phyloP scores from a whole-genome alignment of 2,329 filamentous ascomycete species.

The Tetracladium maxilliforme region DNA sequence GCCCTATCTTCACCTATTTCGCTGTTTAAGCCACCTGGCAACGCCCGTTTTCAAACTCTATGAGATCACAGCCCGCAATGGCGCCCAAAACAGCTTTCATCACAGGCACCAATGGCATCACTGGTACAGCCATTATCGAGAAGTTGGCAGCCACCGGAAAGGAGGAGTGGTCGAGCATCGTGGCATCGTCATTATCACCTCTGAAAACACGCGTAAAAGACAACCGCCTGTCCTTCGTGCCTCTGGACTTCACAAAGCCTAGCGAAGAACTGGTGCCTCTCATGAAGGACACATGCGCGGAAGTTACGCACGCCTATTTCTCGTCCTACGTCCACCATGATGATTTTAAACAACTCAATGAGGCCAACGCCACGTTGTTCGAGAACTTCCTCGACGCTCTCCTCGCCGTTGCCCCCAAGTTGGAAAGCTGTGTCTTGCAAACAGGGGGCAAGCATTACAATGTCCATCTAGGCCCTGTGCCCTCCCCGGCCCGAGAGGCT shows the following conservation, averaged over 20 bases:
- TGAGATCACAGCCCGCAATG: no score
- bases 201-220: conserved; percentile 10
- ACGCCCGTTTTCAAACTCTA: no score
- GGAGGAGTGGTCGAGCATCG: conserved; percentile 8
- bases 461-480: conserved; percentile 30
- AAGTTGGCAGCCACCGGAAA: conserved; percentile 13
- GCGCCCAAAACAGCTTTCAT: conserved; percentile 15
- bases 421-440: conserved; percentile 10
- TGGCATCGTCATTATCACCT: conserved; percentile 15
- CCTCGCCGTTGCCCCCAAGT: conserved; percentile 7
- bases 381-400: conserved; percentile 16
- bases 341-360: conserved; percentile 11
- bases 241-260: conserved; percentile 13
- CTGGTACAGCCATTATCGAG: conserved; percentile 17
- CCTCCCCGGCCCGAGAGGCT: conserved; percentile 29
- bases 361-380: conserved; percentile 14
- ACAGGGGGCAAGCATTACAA: conserved; percentile 27
- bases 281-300: conserved; percentile 8
- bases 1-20: no score
- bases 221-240: conserved; percentile 15
- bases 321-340: conserved; percentile 17
- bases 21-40: no score
- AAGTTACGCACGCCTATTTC: conserved; percentile 18
- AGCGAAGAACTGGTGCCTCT: conserved; percentile 7
- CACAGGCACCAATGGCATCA: conserved; percentile 18